Evolutionary conservation across 306 rosid species (phyloP), one percentile per base, ranked within the genome.

Genomic region (Castanopsis chinensis): DNA sequence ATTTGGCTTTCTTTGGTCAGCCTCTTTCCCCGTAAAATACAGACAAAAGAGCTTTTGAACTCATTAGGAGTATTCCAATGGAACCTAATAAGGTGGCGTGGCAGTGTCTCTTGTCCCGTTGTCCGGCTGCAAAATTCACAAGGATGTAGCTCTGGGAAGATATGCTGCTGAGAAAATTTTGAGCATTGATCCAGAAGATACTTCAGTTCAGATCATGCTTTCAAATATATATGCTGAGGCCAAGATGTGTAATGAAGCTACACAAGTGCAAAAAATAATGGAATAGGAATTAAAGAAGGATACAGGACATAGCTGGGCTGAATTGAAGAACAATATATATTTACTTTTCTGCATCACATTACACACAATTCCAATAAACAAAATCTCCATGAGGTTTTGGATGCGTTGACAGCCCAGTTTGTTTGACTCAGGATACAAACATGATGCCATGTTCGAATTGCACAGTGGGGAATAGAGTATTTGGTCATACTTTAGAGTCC

Each of bases 341-440:
- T 32, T 32, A 65, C 45, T 65, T 65, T 18, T 65, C 49, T 30
- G 2, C 71, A 65, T 30, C 14, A 32, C 43, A 65, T 17, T 65
- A 10, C 21, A 32, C 4, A 65, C 71, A 65, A 18, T 32, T 65
- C 49, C 71, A 17, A 65, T 43, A 32, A 65, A 65, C 45, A 41
- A 65, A 65, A 32, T 65, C 49, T 65, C 71, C 71, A 32, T 65
- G 41, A 30, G 71, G 71, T 65, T 65, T 65, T 65, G 45, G 71
- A 64, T 32, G 70, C 45, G 23, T 30, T 64, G 43, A 32, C 71
- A 65, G 49, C 7, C 23, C 71, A 65, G 49, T 65, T 65, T 32
- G 71, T 18, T 65, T 65, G 71, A 65, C 32, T 23, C 49, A 65
- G 71, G 49, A 65, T 65, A 65, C 8, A 21, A 18, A 65, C 71